Evolutionary conservation across 23 red algal species (phyloP), one percentile per base, ranked within the genome.

Genomic region (Gracilaria gracilis): DNA sequence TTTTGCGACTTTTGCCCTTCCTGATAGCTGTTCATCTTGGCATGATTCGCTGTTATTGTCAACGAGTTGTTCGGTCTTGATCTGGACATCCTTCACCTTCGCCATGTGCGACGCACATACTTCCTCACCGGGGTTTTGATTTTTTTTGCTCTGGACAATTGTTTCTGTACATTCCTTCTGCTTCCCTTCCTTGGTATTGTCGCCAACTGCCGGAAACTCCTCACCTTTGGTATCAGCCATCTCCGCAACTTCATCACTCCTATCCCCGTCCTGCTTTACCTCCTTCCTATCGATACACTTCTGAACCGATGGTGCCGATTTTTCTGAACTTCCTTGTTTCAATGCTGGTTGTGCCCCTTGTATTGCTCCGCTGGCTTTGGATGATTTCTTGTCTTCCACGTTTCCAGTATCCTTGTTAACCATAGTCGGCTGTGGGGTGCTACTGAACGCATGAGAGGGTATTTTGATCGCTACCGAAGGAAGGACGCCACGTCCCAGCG

Each of bases 401-500:
- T 24, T 69, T 69, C 64, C 64, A 32, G 64, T 69, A 19, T 69
- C 1, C 64, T 69, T 69, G 64, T 69, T 37, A 31, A 69, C 64
- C 64, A 69, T 69, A 2, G 28, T 69, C 64, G 64, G 64, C 17
- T 38, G 64, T 37, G 64, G 27, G 4, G 23, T 2, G 32, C 16
- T 69, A 7, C 14, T 3, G 37, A 49, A 77, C 21, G 25, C 9
- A 3, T 49, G 20, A 13, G 72, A 31, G 28, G 72, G 7, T 27
- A 59, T 65, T 62, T 82, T 25, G 19, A 82, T 39, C 25, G 58
- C 53, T 40, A 14, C 79, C 9, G 42, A 31, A 2, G 79, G 58
- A 0, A 88, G 14, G 5, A 81, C 74, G 4, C 87, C 87, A 46
- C 70, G 65, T 61, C 87, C 75, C 21, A 90, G 62, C 28, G 71